Base-by-base conservation (phyloP, 495 filamentous ascomycete genomes). In the Podospora fimiseda region DNA sequence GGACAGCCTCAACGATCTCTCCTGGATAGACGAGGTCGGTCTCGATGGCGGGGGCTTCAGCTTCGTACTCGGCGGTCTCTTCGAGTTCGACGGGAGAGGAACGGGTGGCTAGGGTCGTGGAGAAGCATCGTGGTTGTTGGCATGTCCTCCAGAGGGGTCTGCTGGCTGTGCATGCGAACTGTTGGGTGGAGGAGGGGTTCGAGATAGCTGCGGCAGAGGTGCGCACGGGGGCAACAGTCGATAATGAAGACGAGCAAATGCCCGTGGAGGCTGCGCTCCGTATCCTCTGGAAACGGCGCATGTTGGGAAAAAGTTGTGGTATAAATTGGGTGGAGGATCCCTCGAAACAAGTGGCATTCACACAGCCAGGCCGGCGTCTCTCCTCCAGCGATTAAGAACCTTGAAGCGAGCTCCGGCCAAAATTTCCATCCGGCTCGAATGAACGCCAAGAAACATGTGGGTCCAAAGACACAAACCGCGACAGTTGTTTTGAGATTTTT, bases 281-380 rank as follows among this genome's bases (percentile, higher is more conserved):
- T 60, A 69, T 45, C 58, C 66, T 63, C 18, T 54, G 51, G 44
- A 69, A 27, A 22, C 61, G 53, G 54, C 66, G 62, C 66, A 69
- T 69, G 13, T 36, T 53, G 15, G 30, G 23, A 27, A 42, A 36
- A 0, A 7, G 15, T 30, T 8, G 43, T n/a, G 30, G 22, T 37
- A 30, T 59, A 49, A 56, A 58, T 56, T 43, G 54, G n/a, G n/a
- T n/a, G n/a, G n/a, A n/a, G n/a, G n/a, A n/a, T n/a, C n/a, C n/a
- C n/a, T n/a, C n/a, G n/a, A n/a, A n/a, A n/a, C 27, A 33, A 33
- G 5, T 33, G 27, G 27, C 27, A 33, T 11, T 33, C 27, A 33
- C 27, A 33, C n/a, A 23, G 39, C 27, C 37, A 8, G 24, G 45
- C 14, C n/a, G n/a, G n/a, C n/a, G n/a, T n/a, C n/a, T 5, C 27